Base-by-base conservation (phyloP, 176 grass and related monocot species). In the Areca catechu region DNA sequence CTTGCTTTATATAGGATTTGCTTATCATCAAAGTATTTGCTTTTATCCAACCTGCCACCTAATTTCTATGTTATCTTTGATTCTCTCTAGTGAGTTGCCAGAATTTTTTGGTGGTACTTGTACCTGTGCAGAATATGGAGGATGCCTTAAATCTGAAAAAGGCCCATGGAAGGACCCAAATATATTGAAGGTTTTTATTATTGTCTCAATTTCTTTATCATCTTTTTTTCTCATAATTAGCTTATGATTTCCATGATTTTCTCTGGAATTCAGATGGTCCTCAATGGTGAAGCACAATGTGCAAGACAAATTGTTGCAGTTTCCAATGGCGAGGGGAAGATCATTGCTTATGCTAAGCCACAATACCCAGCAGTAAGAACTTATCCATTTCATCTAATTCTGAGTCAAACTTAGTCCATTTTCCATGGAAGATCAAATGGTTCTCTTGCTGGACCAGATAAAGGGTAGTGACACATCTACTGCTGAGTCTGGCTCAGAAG, bases 161-260 rank as follows among this genome's bases (percentile, higher is more conserved):
- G 92, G 92, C 47, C 92, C 92, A 68, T 97, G 86, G 86, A 97
- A 85, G 69, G 92, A 97, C 58, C 80, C 75, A 1, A 85, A 82
- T 61, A 85, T 97, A 76, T 58, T 91, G 12, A 97, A 91, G 83
- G 92, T 77, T 65, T 60, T 20, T 58, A 7, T 57, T 10, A 12
- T 16, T 48, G 3, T 43, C 16, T 56, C 22, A 1, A 23, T 29
- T 71, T 49, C 16, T 6, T 28, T 6, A n/a, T 5, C 19, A 24
- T 25, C 22, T 24, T 70, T 4, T 49, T 19, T 58, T 24, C 24
- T 49, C 5, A 21, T 20, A 10, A 19, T 68, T 30, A 16, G 24
- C 34, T 27, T 23, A 9, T 57, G 14, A 58, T 49, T 60, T 19
- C 50, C 22, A 60, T 19, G 54, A 30, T 59, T 25, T 71, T 60